Percentiles rank a stretch among this genome's conserved stretches.
Conservation (phyloP, 345 rosid genomes). For the Hibiscus mutabilis region DNA sequence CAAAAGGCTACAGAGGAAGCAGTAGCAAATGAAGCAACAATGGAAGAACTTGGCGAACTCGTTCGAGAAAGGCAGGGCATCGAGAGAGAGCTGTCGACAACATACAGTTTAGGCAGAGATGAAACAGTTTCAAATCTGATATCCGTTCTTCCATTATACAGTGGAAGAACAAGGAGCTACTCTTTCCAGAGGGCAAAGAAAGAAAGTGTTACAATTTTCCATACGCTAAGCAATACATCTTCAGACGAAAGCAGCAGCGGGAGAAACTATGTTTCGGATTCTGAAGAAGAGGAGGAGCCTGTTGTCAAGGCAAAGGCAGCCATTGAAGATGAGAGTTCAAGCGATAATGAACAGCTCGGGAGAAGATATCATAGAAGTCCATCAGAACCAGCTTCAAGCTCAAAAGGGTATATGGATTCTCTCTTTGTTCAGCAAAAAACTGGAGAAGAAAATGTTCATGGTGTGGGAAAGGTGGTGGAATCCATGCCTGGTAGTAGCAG, state of each 20-base stretch:
- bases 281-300: conserved; percentile 12
- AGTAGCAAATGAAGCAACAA: conserved; percentile 24
- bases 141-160: conserved; percentile 44
- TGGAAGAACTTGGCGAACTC: conserved; percentile 38
- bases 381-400: conserved; percentile 28
- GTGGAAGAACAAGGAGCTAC: conserved; percentile 41
- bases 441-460: not conserved
- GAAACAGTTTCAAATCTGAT: conserved; percentile 19
- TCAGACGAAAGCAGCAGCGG: conserved; percentile 35
- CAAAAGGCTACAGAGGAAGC: conserved; percentile 43
- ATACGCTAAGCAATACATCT: conserved; percentile 36
- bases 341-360: conserved; percentile 17
- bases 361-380: conserved; percentile 18
- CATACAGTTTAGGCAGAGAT: conserved; percentile 79
- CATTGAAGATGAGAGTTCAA: conserved; percentile 29
- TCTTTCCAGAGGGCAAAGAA: conserved; percentile 43
- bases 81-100: conserved; percentile 64
- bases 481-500: conserved; percentile 18
- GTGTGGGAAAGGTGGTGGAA: conserved; percentile 13
- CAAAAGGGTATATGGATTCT: conserved; percentile 5
- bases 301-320: conserved; percentile 22
- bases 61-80: conserved; percentile 42
- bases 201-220: conserved; percentile 37
- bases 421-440: conserved; percentile 15
- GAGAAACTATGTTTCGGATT: conserved; percentile 14